Conservation (phyloP, 1,284 basidiomycete species). For the Marasmius sp. region DNA sequence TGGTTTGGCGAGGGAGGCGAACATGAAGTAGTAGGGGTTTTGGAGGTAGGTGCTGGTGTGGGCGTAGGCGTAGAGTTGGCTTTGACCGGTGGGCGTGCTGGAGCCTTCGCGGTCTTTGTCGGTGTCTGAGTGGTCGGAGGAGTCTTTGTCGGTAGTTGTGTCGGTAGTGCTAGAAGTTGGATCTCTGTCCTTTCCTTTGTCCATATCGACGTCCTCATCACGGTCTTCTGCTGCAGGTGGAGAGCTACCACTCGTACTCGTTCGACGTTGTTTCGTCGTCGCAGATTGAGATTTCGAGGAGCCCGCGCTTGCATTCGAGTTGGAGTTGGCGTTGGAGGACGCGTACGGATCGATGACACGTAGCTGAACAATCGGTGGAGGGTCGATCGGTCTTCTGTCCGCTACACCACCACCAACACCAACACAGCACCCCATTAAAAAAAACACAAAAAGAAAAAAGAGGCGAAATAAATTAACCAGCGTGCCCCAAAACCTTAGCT, state of each 20-base stretch:
- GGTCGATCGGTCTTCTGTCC: conserved; percentile 92
- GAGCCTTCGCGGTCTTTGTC: too few species aligned
- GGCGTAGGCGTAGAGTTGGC: conserved; percentile 10
- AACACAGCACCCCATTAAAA: too few species aligned
- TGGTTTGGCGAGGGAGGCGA: conserved; percentile 83
- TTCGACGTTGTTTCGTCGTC: not conserved
- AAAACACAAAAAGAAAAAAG: too few species aligned
- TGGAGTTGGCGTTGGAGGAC: too few species aligned
- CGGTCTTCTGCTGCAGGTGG: not conserved
- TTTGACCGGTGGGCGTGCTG: too few species aligned
- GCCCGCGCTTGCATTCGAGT: too few species aligned
- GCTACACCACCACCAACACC: too few species aligned
- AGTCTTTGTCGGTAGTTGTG: too few species aligned
- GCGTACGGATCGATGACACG: conserved; percentile 76
- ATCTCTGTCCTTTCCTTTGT: not conserved
- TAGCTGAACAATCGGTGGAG: conserved; percentile 94
- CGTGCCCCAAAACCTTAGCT: conserved; percentile 12
- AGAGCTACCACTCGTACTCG: not conserved
- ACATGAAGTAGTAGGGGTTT: conserved; percentile 95
- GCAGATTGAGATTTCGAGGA: too few species aligned
- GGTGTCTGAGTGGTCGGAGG: too few species aligned
- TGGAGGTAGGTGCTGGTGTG: conserved; percentile 65
- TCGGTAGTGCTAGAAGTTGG: too few species aligned
- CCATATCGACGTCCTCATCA: not conserved
- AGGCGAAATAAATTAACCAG: conserved; percentile 9